Base-by-base conservation (phyloP, 2,329 filamentous ascomycete genomes). In the Epicoccum sorghinum region DNA sequence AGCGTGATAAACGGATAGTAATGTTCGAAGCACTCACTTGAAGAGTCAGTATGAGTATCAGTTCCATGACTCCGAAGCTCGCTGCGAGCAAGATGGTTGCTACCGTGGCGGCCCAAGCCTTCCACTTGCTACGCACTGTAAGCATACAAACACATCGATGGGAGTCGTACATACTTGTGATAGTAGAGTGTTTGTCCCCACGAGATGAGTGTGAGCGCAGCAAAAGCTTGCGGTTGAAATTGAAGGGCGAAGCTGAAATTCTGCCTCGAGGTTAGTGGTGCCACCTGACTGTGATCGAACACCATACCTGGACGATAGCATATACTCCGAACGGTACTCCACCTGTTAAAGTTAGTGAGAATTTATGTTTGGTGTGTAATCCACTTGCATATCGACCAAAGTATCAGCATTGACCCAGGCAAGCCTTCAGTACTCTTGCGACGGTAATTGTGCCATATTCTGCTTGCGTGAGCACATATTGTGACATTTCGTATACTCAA, bases 361-460 rank as follows among this genome's bases (percentile, higher is more conserved):
- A 4, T 14, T 18, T 25, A 13, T 10, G 12, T 9, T 18, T 10
- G 13, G 12, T 18, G 7, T 13, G 14, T 7, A n/a, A 10, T 33
- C 42, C 14, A 37, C 18, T 42, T 68, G 80, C 83, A 84, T 29
- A 79, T 65, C n/a, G 82, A 84, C 85, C 85, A 88, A 1, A 87
- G 69, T 57, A 87, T 82, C 77, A 87, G 82, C 85, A 88, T 88
- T 18, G 72, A 62, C 0, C 78, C 79, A 0, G 85, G 85, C 2
- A 88, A 72, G 2, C 86, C 86, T 35, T 87, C 84, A 0, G 85
- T 87, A 55, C 79, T 80, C 65, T 88, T 87, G 10, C 75, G 79
- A 18, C 78, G 77, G 80, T 83, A 87, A 66, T 86, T 88, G 55
- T 83, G 79, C 82, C 82, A 86, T 75, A 88, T 86, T 58, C 73